Base-by-base conservation (phyloP, 805 yeast genomes). In the Metschnikowia kunwiensis region DNA sequence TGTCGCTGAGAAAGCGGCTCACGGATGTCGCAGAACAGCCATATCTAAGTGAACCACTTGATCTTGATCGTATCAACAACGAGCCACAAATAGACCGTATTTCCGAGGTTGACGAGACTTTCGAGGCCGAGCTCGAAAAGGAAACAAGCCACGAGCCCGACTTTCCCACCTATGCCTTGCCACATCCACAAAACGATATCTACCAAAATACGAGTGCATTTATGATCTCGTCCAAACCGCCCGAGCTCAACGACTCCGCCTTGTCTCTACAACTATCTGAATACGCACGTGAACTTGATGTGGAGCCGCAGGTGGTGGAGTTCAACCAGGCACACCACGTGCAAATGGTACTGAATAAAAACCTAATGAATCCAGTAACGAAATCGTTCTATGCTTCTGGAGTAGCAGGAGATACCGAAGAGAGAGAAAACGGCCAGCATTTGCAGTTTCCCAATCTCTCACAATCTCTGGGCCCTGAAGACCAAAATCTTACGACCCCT, bases 201-300 rank as follows among this genome's bases (percentile, higher is more conserved):
- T 47, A 46, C 32, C 36, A 40, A 15, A 40, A 43, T 18, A 34
- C 47, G 21, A 28, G 37, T 11, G 50, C 50, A 5, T 47, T 47
- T 38, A 43, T 43, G 42, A 47, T 47, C 18, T 37, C 44, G 3
- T 38, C 46, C 27, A 37, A 16, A 30, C 34, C 38, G 30, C 15
- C 38, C n/a, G 30, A 30, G 20, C 32, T 37, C 39, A 23, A 33
- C 43, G 24, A 24, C 9, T 42, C 53, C 14, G 36, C 34, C 12
- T 26, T 23, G 7, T 37, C 53, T 6, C 37, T 49, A 7, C 38
- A 46, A 8, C 30, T 44, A 11, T 32, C 53, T 6, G 51, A 46
- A 10, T 40, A 35, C 27, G 43, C 47, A 9, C 24, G 37, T 5
- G 45, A 43, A n/a, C 30, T 43, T n/a, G 54, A 44, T 5, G 31